These are phyloP conservation scores for Blastobotrys arbuscula DNA, from an alignment of 1,139 yeast species.

Conservation along the genomic window DNA sequence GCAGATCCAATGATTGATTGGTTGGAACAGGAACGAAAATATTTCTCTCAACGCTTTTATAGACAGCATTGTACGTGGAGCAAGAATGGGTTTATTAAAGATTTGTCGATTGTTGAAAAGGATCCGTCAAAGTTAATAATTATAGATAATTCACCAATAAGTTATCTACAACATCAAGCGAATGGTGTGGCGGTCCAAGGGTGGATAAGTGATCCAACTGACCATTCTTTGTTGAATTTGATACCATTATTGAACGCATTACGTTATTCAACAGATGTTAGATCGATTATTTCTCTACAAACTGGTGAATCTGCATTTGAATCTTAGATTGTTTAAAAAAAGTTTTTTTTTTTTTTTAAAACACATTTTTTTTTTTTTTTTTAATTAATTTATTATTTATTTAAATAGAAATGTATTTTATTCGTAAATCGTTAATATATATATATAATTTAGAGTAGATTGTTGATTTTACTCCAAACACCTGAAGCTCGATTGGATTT, in stretches of 20 bases:
- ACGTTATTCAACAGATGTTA: slow-evolving; percentile 79
- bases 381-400: not conserved
- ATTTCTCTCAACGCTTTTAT: slow-evolving; percentile 61
- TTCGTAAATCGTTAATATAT: too few relatives aligned
- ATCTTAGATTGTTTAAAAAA: slow-evolving; percentile 1
- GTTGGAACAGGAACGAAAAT: slow-evolving; percentile 52
- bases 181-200: slow-evolving; percentile 94
- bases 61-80: slow-evolving; percentile 69
- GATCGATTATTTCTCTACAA: slow-evolving; percentile 69
- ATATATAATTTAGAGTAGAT: not conserved
- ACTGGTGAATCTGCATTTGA: slow-evolving; percentile 66
- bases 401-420: too few relatives aligned
- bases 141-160: slow-evolving; percentile 87
- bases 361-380: not conserved
- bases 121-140: slow-evolving; percentile 72
- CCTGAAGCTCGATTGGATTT: not conserved
- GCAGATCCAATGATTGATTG: slow-evolving; percentile 97
- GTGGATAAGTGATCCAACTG: slow-evolving; percentile 94
- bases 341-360: not conserved
- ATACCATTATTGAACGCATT: slow-evolving; percentile 77
- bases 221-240: slow-evolving; percentile 70
- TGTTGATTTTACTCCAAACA: slow-evolving; percentile 10
- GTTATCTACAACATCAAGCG: slow-evolving; percentile 75
- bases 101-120: slow-evolving; percentile 49
- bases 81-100: slow-evolving; percentile 78